Base-by-base conservation (phyloP, 2,329 filamentous ascomycete genomes). In the Alternaria longipes region DNA sequence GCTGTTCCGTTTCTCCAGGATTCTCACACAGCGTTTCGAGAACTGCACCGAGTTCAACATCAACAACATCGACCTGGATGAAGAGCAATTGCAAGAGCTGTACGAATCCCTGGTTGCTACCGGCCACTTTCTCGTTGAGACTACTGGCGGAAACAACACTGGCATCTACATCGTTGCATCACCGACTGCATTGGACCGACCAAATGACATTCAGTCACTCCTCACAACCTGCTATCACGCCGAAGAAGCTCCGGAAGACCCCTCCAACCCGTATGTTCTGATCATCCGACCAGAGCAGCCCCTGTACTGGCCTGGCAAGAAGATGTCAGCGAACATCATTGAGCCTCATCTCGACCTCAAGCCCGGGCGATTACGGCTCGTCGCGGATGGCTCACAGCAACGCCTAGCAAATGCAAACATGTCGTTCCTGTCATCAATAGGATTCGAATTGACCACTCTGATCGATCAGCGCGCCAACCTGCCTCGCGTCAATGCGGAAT, bases 41-140 rank as follows among this genome's bases (percentile, higher is more conserved):
- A 98, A 99, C 74, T 92, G 92, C 5, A 97, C 93, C 9, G 95
- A 99, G 78, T 97, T 95, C 79, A 97, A 92, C 77, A 91, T 98
- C 73, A 89, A 91, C 36, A 89, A 91, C 40, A 87, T 93, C 59
- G 82, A 86, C 3, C 86, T 93, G 56, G 82, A 86, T 5, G 84
- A 86, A 8, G 88, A 91, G 32, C 86, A 87, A 62, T 84, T 96
- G 62, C 89, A 90, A 60, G 88, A 91, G 38, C 86, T 99, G 28
- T 91, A 94, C 66, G 91, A 96, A 68, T 88, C 92, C 24, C 85
- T 99, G 8, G 87, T 92, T 12, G 84, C 91, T 42, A 91, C 92
- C 1, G 92, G 92, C 3, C 95, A 99, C 76, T 96, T 98, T 72
- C 86, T 97, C 30, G 89, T 99, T 16, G 90, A 92, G 62, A 86